Percentiles rank a stretch among this genome's conserved stretches.
Conservation (phyloP, 2,329 filamentous ascomycete genomes). For the Ilyonectria sp. region DNA sequence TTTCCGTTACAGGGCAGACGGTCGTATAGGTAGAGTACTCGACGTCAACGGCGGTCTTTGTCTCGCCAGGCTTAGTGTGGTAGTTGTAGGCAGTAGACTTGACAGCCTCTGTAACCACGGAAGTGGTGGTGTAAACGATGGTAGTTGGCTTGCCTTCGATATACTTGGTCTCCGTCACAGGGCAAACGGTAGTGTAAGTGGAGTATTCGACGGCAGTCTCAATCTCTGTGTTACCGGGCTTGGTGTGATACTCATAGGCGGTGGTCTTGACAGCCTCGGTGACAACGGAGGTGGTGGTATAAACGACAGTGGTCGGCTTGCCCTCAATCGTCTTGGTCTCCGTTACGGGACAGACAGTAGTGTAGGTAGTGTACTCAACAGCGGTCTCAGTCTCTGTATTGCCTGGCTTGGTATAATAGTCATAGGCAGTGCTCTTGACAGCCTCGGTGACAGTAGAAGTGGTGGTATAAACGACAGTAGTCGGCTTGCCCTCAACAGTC, state of each 20-base stretch:
- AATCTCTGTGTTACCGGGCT: slow-evolving; percentile 54
- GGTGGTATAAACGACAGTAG: slow-evolving; percentile 47
- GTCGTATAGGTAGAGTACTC: slow-evolving; percentile 59
- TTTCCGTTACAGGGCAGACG: slow-evolving; percentile 58
- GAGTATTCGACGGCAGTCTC: slow-evolving; percentile 54
- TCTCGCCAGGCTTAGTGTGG: slow-evolving; percentile 48
- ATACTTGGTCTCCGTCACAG: slow-evolving; percentile 58
- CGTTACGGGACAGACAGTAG: slow-evolving; percentile 59
- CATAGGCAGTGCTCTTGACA: slow-evolving; percentile 42
- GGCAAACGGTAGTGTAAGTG: slow-evolving; percentile 62
- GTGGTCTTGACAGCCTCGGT: slow-evolving; percentile 44
- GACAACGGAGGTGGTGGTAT: slow-evolving; percentile 42
- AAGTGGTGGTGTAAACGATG: slow-evolving; percentile 49
- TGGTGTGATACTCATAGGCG: slow-evolving; percentile 46
- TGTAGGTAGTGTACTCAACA: slow-evolving; percentile 58
- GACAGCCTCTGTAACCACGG: slow-evolving; percentile 47
- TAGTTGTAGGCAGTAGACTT: slow-evolving; percentile 52
- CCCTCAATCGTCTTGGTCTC: slow-evolving; percentile 50
- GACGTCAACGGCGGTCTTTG: slow-evolving; percentile 49
- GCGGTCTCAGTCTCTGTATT: slow-evolving; percentile 49
- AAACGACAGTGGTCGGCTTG: slow-evolving; percentile 55
- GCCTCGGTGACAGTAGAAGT: slow-evolving; percentile 51
- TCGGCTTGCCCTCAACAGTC: slow-evolving; percentile 46
- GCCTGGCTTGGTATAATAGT: slow-evolving; percentile 44
- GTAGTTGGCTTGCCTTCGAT: slow-evolving; percentile 46